Conservation (phyloP, 495 filamentous ascomycete genomes). For the Penicillium cinerascens region DNA sequence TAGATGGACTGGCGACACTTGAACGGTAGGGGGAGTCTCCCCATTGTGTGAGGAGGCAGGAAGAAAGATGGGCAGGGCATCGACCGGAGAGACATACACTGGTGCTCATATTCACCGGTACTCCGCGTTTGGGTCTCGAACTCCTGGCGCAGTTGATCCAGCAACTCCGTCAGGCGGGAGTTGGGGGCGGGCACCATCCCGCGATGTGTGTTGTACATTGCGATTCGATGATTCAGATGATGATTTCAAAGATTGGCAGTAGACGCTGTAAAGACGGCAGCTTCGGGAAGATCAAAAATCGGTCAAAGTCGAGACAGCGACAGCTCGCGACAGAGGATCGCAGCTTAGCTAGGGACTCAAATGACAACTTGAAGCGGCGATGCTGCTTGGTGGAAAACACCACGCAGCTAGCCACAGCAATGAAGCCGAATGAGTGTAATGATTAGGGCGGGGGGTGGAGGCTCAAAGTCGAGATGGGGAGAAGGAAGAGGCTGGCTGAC, state of each 20-base stretch:
- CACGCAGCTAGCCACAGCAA: slow-evolving; percentile 27
- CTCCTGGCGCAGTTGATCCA: slow-evolving; percentile 85
- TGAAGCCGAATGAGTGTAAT: slow-evolving; percentile 3
- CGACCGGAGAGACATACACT: slow-evolving; percentile 60
- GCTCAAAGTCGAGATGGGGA: slow-evolving; percentile 9
- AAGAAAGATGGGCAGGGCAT: background rate
- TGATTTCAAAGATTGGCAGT: background rate
- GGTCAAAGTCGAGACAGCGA: slow-evolving; percentile 1
- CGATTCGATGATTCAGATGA: slow-evolving; percentile 7
- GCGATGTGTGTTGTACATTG: slow-evolving; percentile 90
- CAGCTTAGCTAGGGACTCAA: slow-evolving; percentile 11
- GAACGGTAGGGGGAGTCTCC: slow-evolving; percentile 1
- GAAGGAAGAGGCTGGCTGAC: slow-evolving; percentile 24
- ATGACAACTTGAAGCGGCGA: slow-evolving; percentile 19
- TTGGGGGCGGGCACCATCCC: slow-evolving; percentile 72
- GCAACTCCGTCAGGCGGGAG: slow-evolving; percentile 79
- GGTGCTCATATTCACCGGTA: slow-evolving; percentile 79
- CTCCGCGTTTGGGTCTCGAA: slow-evolving; percentile 79
- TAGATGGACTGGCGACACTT: slow-evolving; percentile 12
- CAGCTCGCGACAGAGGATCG: slow-evolving; percentile 15
- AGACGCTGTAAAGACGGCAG: background rate
- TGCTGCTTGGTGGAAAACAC: slow-evolving; percentile 29
- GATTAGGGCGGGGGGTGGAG: slow-evolving; percentile 1
- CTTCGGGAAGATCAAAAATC: slow-evolving; percentile 3
- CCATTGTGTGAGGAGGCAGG: background rate